These are phyloP conservation scores for Exophiala sp. DNA, from an alignment of 2,329 filamentous ascomycete genomes.

Conservation along the genomic window DNA sequence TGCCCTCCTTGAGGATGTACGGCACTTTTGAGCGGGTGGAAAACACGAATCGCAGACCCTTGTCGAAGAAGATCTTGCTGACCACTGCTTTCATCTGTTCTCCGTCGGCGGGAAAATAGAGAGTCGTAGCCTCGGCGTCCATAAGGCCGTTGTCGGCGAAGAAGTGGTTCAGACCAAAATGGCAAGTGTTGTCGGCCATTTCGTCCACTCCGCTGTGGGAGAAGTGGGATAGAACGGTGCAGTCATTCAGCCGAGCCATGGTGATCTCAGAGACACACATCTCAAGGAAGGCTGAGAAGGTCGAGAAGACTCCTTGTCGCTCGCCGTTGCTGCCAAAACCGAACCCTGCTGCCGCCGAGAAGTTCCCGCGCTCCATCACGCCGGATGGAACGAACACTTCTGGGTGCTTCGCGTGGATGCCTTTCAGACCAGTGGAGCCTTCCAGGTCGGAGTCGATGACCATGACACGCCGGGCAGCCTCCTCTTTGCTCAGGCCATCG, in stretches of 20 bases:
- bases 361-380: slow-evolving; percentile 40
- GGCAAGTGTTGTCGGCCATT: slow-evolving; percentile 41
- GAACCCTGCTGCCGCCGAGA: slow-evolving; percentile 38
- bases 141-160: slow-evolving; percentile 39
- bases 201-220: slow-evolving; percentile 39
- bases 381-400: slow-evolving; percentile 38
- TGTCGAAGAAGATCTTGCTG: slow-evolving; percentile 36
- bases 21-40: slow-evolving; percentile 38
- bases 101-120: slow-evolving; percentile 40
- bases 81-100: slow-evolving; percentile 39
- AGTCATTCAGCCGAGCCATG: slow-evolving; percentile 38
- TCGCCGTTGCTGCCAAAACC: slow-evolving; percentile 35
- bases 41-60: slow-evolving; percentile 37
- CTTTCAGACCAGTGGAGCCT: slow-evolving; percentile 38
- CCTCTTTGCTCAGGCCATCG: slow-evolving; percentile 35
- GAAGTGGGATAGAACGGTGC: slow-evolving; percentile 38
- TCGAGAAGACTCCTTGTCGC: slow-evolving; percentile 38
- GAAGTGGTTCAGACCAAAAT: slow-evolving; percentile 40
- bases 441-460: slow-evolving; percentile 40
- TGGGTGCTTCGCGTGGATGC: slow-evolving; percentile 35
- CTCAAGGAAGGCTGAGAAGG: slow-evolving; percentile 39
- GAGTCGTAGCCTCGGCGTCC: slow-evolving; percentile 33
- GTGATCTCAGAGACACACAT: slow-evolving; percentile 40
- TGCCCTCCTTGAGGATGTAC: slow-evolving; percentile 36
- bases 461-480: slow-evolving; percentile 36